These are phyloP conservation scores for Acidiella bohemica DNA, from an alignment of 495 filamentous ascomycete genomes.

Conservation along the genomic window DNA sequence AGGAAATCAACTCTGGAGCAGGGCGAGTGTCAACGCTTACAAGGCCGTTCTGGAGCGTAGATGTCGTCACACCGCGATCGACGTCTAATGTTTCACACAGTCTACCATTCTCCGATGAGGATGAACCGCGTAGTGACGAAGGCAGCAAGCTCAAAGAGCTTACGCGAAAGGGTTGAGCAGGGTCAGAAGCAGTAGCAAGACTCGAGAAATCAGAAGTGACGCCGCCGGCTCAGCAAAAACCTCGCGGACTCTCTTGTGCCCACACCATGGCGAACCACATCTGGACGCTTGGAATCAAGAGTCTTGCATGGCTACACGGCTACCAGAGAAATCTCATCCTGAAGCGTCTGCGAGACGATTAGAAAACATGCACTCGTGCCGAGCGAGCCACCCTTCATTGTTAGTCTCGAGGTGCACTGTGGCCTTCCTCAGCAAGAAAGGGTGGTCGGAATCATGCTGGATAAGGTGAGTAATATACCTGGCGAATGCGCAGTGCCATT, in stretches of 20 bases:
- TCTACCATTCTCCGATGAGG: slow-evolving; percentile 2
- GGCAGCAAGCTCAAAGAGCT: slow-evolving; percentile 19
- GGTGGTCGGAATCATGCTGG: slow-evolving; percentile 80
- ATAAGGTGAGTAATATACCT: no score
- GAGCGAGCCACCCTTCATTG: slow-evolving; percentile 66
- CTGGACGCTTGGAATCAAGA: slow-evolving; percentile 1
- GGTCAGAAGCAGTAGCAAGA: no score
- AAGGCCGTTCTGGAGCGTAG: slow-evolving; percentile 63
- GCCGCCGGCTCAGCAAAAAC: no score
- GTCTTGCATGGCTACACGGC: slow-evolving; percentile 76
- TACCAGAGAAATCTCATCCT: slow-evolving; percentile 74
- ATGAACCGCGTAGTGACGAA: slow-evolving; percentile 4
- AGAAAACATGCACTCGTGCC: slow-evolving; percentile 62
- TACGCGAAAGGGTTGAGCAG: slow-evolving; percentile 17
- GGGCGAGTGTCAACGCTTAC: slow-evolving; percentile 69
- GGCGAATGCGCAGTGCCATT: no score
- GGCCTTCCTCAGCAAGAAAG: slow-evolving; percentile 61
- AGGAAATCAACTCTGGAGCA: slow-evolving; percentile 80
- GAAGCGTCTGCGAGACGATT: slow-evolving; percentile 69
- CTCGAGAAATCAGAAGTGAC: no score
- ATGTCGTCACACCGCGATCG: slow-evolving; percentile 90
- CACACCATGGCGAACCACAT: slow-evolving; percentile 28
- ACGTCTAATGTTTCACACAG: no score
- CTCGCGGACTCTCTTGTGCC: slow-evolving; percentile 26
- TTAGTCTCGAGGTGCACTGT: slow-evolving; percentile 83